Evolutionary conservation across 1,284 basidiomycete genomes (phyloP).

Genomic region (Trichosporon sp.): DNA sequence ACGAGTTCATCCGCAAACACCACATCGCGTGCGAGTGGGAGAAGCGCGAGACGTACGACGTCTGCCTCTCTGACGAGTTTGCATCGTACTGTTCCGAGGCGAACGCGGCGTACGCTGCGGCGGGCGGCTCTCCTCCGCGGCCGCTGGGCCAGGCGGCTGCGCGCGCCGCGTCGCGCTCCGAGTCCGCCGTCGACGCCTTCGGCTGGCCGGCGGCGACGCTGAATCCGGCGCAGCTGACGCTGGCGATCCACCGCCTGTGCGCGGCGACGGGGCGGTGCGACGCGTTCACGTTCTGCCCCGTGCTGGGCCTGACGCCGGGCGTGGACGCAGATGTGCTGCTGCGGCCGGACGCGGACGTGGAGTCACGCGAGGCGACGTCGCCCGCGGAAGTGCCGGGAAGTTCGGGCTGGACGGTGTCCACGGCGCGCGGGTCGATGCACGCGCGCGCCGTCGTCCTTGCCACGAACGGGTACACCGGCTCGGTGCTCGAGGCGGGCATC

Average conservation of each 20-base stretch:
- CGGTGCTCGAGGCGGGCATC: conserved; percentile 28
- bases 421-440: conserved; percentile 28
- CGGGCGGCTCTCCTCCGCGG: conserved; percentile 15
- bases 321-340: background rate
- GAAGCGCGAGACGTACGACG: conserved; percentile 33
- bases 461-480: conserved; percentile 34
- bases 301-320: background rate
- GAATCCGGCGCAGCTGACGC: conserved; percentile 38
- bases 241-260: conserved; percentile 29
- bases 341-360: background rate
- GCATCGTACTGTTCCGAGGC: conserved; percentile 24
- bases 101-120: conserved; percentile 17
- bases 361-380: background rate
- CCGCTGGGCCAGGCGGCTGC: conserved; percentile 16
- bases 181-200: conserved; percentile 16
- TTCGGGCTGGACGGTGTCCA: conserved; percentile 26
- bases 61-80: conserved; percentile 34
- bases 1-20: conserved; percentile 30
- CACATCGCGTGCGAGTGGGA: conserved; percentile 39
- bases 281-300: conserved; percentile 20
- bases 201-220: conserved; percentile 37
- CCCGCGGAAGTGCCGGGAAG: background rate
- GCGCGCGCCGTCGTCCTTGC: conserved; percentile 30
- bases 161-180: conserved; percentile 12
- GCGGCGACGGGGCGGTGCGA: conserved; percentile 23